phyloP scores from a whole-genome alignment of 176 grass and related monocot species.

The Hsuehochloa calcarea region DNA sequence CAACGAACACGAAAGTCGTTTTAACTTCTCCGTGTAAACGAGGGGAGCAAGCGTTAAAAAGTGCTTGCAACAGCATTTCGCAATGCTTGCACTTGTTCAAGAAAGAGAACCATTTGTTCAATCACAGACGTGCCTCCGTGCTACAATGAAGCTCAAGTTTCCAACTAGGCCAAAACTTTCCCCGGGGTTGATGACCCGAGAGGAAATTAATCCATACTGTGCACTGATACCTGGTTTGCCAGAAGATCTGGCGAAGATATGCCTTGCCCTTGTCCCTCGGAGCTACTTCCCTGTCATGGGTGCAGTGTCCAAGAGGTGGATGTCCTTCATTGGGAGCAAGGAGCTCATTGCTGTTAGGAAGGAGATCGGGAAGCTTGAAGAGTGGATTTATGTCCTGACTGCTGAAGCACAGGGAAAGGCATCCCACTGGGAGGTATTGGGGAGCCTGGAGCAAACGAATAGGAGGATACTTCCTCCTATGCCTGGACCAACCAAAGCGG shows the following conservation, averaged over 20 bases:
- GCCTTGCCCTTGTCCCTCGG: slow-evolving; percentile 53
- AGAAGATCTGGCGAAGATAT: slow-evolving; percentile 69
- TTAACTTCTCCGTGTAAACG: neutral
- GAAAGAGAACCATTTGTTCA: neutral
- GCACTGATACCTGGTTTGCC: slow-evolving; percentile 62
- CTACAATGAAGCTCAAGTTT: neutral
- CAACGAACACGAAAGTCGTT: neutral
- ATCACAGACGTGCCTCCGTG: neutral
- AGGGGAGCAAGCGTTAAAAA: neutral
- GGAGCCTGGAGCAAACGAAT: slow-evolving; percentile 31
- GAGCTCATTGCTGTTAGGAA: slow-evolving; percentile 60
- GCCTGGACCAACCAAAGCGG: slow-evolving; percentile 47
- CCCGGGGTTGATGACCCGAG: neutral
- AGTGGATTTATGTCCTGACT: slow-evolving; percentile 58
- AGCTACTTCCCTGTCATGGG: slow-evolving; percentile 48
- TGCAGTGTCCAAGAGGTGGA: slow-evolving; percentile 74
- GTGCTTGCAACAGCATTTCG: neutral
- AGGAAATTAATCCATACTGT: slow-evolving; percentile 11
- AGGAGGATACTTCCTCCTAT: slow-evolving; percentile 58
- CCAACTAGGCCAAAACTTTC: slow-evolving; percentile 21
- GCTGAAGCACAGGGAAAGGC: slow-evolving; percentile 35
- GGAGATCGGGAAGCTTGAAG: slow-evolving; percentile 49
- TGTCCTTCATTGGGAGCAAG: slow-evolving; percentile 53
- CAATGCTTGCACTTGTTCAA: slow-evolving; percentile 33
- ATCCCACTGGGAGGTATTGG: slow-evolving; percentile 53